These are phyloP conservation scores for Boletellus ananiceps DNA, from an alignment of 768 basidiomycete species.

Conservation along the genomic window DNA sequence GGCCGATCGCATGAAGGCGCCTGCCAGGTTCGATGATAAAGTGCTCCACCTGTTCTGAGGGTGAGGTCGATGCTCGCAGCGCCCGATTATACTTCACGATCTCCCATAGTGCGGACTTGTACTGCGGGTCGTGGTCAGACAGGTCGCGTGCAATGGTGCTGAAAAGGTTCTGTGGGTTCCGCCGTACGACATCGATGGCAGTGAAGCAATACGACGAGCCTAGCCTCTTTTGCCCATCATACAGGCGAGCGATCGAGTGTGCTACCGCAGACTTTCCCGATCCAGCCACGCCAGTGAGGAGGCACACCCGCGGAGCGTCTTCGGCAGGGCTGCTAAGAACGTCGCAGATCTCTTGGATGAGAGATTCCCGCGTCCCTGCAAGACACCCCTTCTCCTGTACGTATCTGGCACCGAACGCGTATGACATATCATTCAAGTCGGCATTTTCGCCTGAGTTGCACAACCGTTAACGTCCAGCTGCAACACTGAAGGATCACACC, in stretches of 20 bases:
- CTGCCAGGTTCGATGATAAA: constrained; percentile 18
- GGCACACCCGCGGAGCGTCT: too few relatives aligned
- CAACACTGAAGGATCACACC: too few relatives aligned
- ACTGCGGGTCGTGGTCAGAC: constrained; percentile 15
- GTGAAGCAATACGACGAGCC: constrained; percentile 24
- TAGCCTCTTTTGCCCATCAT: constrained; percentile 13
- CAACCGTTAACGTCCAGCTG: too few relatives aligned
- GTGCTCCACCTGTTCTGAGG: constrained; percentile 15
- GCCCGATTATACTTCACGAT: constrained; percentile 2
- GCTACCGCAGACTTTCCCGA: not conserved
- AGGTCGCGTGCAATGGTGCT: too few relatives aligned
- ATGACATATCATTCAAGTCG: constrained; percentile 6
- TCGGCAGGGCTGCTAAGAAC: too few relatives aligned
- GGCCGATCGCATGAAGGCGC: constrained; percentile 15
- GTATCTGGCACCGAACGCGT: constrained; percentile 7
- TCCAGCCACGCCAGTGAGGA: too few relatives aligned
- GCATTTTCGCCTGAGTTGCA: not conserved
- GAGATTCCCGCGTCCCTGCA: not conserved
- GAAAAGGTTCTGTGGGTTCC: constrained; percentile 3
- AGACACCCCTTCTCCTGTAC: constrained; percentile 4
- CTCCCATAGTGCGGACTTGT: constrained; percentile 3
- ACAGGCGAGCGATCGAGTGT: constrained; percentile 5
- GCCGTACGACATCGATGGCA: not conserved
- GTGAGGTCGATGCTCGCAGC: not conserved
- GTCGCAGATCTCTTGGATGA: not conserved